phyloP scores from a whole-genome alignment of 176 grass and related monocot species.

The Aegilops umbellulata region DNA sequence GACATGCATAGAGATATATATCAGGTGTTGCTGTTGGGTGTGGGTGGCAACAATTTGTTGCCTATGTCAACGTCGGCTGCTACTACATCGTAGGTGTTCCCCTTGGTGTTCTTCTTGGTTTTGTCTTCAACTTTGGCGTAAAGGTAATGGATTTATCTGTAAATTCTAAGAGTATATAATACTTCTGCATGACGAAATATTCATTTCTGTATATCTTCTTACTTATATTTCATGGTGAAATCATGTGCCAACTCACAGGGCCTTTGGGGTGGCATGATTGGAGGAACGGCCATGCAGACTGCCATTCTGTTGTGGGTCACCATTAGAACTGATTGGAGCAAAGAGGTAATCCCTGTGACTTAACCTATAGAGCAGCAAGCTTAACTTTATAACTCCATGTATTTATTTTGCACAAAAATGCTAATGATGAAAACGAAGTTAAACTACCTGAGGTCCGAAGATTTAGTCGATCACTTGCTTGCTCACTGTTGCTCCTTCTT shows the following conservation, averaged over 20 bases:
- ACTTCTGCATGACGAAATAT: background rate
- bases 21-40: slow-evolving; percentile 91
- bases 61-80: slow-evolving; percentile 86
- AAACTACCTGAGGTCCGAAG: background rate
- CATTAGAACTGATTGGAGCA: slow-evolving; percentile 69
- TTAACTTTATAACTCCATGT: background rate
- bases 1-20: background rate
- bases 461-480: background rate
- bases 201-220: background rate
- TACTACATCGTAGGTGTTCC: slow-evolving; percentile 86
- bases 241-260: slow-evolving; percentile 33
- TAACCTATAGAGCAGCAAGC: background rate
- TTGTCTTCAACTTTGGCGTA: slow-evolving; percentile 61
- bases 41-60: slow-evolving; percentile 92
- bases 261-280: slow-evolving; percentile 86
- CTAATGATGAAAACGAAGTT: background rate
- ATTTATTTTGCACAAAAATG: too few relatives aligned
- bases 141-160: slow-evolving; percentile 43
- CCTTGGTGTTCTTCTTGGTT: slow-evolving; percentile 64
- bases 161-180: too few relatives aligned
- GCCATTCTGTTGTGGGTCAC: slow-evolving; percentile 67
- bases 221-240: too few relatives aligned
- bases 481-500: background rate
- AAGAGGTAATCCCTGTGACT: slow-evolving; percentile 39
- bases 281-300: slow-evolving; percentile 72